These are phyloP conservation scores for Leishmania tropica DNA, from an alignment of 208 protist genomes.

Conservation along the genomic window DNA sequence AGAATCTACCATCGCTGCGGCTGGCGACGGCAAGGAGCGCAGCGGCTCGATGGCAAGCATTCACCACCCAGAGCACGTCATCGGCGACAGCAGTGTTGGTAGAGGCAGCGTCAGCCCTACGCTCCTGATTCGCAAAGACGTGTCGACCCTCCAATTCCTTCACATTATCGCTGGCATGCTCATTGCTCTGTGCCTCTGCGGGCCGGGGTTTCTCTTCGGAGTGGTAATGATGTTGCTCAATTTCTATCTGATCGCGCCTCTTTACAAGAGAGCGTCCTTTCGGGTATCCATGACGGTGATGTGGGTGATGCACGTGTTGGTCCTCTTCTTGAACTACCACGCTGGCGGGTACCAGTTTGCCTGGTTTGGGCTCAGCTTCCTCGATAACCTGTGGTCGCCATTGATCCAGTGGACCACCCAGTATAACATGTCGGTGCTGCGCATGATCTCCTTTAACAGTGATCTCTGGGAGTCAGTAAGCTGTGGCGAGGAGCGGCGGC, in stretches of 20 bases:
- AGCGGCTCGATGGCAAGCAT: too few species aligned
- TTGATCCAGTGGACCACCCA: conserved; percentile 60
- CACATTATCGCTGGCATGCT: conserved; percentile 41
- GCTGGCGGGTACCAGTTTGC: conserved; percentile 41
- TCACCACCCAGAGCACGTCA: neutral
- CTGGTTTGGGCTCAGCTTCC: conserved; percentile 45
- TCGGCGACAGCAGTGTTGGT: too few species aligned
- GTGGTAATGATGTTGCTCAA: conserved; percentile 53
- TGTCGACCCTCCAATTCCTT: conserved; percentile 31
- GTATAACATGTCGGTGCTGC: conserved; percentile 80
- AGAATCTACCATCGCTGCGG: neutral
- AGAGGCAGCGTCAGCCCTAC: neutral
- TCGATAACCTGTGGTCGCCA: conserved; percentile 26
- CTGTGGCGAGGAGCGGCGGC: conserved; percentile 16
- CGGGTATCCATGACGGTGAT: conserved; percentile 46
- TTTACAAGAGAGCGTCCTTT: conserved; percentile 49
- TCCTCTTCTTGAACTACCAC: conserved; percentile 55
- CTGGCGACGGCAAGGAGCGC: neutral
- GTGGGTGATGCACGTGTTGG: conserved; percentile 44
- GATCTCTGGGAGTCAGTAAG: conserved; percentile 45
- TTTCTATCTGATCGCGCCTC: conserved; percentile 39
- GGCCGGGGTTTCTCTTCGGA: conserved; percentile 46
- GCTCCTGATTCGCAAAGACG: conserved; percentile 6
- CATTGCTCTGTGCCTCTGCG: conserved; percentile 43
- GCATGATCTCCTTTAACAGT: conserved; percentile 78